Evolutionary conservation across 2,329 filamentous ascomycete genomes (phyloP), one percentile per base, ranked within the genome.

Genomic region (Stagonosporopsis chrysanthemi): DNA sequence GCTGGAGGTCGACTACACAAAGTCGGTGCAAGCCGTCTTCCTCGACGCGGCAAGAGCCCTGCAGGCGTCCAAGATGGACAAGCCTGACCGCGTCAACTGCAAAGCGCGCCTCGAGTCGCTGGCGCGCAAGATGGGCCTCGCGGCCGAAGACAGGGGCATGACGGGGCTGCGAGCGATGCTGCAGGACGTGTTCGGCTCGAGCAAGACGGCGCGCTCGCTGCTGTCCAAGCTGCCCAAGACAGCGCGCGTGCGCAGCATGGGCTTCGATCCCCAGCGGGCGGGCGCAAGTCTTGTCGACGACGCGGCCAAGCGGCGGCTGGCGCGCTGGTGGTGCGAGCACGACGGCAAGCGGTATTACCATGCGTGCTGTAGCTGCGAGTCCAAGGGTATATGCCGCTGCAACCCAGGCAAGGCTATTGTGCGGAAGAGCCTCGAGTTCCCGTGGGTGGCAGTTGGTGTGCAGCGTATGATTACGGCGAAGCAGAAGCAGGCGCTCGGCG

Each of bases 291-390:
- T 43, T 15, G 15, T 12, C 41, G 41, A 43, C 26, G 41, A 43
- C 26, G n/a, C 7, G 26, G 15, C 41, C 6, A 43, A 43, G 41
- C 41, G 41, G 14, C 41, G 41, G 6, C 41, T 43, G 15, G 41
- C 41, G 26, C 41, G 41, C 15, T 43, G 41, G 41, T 43, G 41
- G 41, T 43, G 41, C 24, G 41, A 43, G 26, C 19, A 29, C n/a
- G 41, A 17, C 3, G 41, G 41, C 8, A 43, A 43, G 26, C 17
- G 24, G 15, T 43, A 43, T n/a, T 43, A 43, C 9, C 41, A 43
- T n/a, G 24, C 41, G 2, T 43, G 41, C n/a, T 43, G 41, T 14
- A 24, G 26, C 41, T 43, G 41, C 26, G 9, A n/a, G 24, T 29
- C 41, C 2, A 29, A 26, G 24, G 23, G 26, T 11, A 43, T 43